Evolutionary conservation across 495 filamentous ascomycete species (phyloP), one percentile per base, ranked within the genome.

Genomic region (Penicillium silybi): DNA sequence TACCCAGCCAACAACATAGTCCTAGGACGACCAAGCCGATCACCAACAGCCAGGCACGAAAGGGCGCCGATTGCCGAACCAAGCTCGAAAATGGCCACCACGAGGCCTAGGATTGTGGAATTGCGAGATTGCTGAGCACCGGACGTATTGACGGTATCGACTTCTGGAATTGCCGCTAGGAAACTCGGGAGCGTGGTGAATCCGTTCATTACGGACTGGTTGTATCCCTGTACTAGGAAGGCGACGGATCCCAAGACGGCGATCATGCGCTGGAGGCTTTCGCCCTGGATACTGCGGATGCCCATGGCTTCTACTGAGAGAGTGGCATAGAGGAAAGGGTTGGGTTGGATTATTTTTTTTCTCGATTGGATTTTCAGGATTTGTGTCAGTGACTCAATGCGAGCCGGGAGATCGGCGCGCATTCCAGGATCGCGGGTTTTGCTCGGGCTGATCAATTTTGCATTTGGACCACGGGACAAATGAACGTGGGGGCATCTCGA

Each of bases 121-220:
- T 53, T 53, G 19, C 48, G 51, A 5, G 51, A 47, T 22, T 41
- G 41, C 26, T 53, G 51, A 2, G 44, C 44, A 5, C 51, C 51
- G 2, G 44, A 43, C 11, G 51, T 53, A 19, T 53, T 41, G 3
- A 46, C 39, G 0, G 51, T 53, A 20, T 53, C 51, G 39, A 59
- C 52, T 23, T 50, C 32, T 9, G 58, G 58, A 20, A 61, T 41
- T 0, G 46, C 43, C 13, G 26, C 41, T 16, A 61, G 19, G 25
- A 61, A 61, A 4, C 48, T 57, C 5, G 46, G 39, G 15, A 61
- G 17, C 0, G 58, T 61, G 11, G 51, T 45, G 23, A 61, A 46
- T 15, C 58, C 58, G 42, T 61, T 61, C 48, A 56, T 56, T 23
- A 61, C 46, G 10, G 58, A 41, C 18, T 61, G 58, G 18, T 61